Evolutionary conservation across 352 stramenopile species (phyloP).

Genomic region (Pythium volutum): DNA sequence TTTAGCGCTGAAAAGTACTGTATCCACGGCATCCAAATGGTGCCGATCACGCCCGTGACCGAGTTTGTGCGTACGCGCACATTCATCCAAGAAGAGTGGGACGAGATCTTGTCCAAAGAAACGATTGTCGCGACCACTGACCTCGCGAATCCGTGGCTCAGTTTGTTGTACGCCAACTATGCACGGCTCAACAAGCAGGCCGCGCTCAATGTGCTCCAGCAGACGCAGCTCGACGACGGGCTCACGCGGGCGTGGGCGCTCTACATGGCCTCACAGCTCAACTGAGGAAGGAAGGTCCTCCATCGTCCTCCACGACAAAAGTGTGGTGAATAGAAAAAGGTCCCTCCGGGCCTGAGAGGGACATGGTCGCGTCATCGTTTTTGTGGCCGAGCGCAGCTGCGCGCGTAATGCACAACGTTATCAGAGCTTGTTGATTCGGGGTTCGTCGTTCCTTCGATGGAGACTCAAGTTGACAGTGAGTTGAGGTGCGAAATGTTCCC

Average conservation of each 20-base stretch:
- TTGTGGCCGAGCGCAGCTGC: not conserved
- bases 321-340: too few relatives aligned
- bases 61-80: slow-evolving; percentile 52
- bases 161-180: slow-evolving; percentile 73
- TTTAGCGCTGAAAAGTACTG: slow-evolving; percentile 62
- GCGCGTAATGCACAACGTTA: too few relatives aligned
- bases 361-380: not conserved
- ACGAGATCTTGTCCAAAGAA: slow-evolving; percentile 41
- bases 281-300: too few relatives aligned
- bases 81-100: slow-evolving; percentile 75
- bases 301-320: too few relatives aligned
- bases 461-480: too few relatives aligned
- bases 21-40: slow-evolving; percentile 83
- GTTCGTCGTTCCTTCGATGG: too few relatives aligned
- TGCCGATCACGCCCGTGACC: slow-evolving; percentile 67
- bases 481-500: too few relatives aligned
- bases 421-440: too few relatives aligned
- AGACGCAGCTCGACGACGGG: slow-evolving; percentile 62
- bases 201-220: slow-evolving; percentile 54
- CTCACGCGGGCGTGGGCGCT: slow-evolving; percentile 81
- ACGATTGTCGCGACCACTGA: slow-evolving; percentile 42
- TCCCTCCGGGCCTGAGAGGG: too few relatives aligned
- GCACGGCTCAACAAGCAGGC: slow-evolving; percentile 46
- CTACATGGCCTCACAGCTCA: slow-evolving; percentile 49
- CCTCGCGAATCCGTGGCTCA: slow-evolving; percentile 63